Evolutionary conservation across 2,329 filamentous ascomycete genomes (phyloP), one percentile per base, ranked within the genome.

Genomic region (Helotiales sp.): DNA sequence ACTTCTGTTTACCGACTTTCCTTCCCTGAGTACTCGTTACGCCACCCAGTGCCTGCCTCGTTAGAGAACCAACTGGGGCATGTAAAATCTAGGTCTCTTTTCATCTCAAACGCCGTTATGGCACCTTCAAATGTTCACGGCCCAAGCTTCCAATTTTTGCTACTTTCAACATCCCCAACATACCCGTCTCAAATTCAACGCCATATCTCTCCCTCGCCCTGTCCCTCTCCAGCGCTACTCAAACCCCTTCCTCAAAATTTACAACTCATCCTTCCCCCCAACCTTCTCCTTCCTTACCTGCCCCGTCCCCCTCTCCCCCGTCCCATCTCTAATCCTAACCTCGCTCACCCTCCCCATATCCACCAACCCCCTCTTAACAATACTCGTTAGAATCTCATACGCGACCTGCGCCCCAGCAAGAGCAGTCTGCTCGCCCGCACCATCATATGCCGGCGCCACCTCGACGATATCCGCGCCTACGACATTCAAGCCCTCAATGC

Each of bases 401-500:
- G 88, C 92, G 45, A 96, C 86, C 83, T 97, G 93, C 47, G 93
- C 93, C 1, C 88, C 93, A 17, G 92, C 93, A 71, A 97, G 80
- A 13, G 92, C 91, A 45, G 93, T 97, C 75, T 89, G 90, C 81
- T 97, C 93, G 1, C 89, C 92, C 6, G 82, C 82, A 11, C 90
- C 90, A 82, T 97, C 93, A 77, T 96, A 97, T 13, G 91, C 91
- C 0, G 93, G 93, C 50, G 90, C 88, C 8, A 96, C 92, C 83
- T 97, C 94, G 5, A 97, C 94, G 58, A 97, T 87, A 79, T 97
- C 94, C 0, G 93, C 94, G 1, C 93, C 94, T 3, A 97, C 92
- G 3, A 97, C 81, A 76, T 97, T 97, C 77, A 97, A 78, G 0
- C 83, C 86, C 81, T 97, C 93, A 49, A 97, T 86, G 0, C 92